Conservation (phyloP, 1,139 yeast species). For the Hyphopichia pseudoburtonii region DNA sequence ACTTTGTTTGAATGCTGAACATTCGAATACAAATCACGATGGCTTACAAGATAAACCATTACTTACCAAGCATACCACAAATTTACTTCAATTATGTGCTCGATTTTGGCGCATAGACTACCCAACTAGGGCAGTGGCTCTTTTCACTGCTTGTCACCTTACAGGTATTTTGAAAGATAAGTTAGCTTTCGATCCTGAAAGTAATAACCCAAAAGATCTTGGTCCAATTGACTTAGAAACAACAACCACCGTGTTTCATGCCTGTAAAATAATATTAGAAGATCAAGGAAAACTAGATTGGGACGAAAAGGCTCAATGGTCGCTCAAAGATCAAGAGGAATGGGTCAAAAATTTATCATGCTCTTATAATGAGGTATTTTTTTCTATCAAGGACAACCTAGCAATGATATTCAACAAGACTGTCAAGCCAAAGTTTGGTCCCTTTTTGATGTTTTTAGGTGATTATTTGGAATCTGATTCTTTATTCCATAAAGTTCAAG, state of each 20-base stretch:
- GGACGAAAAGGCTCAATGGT: constrained; percentile 44
- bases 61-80: constrained; percentile 39
- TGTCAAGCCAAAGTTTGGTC: constrained; percentile 63
- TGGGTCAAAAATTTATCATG: constrained; percentile 52
- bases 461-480: constrained; percentile 53
- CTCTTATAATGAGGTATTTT: constrained; percentile 50
- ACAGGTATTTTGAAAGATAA: constrained; percentile 37
- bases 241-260: constrained; percentile 27
- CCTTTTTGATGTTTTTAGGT: constrained; percentile 50
- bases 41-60: constrained; percentile 22
- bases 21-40: constrained; percentile 15
- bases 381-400: constrained; percentile 46
- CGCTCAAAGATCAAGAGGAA: constrained; percentile 47
- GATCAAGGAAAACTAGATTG: constrained; percentile 34
- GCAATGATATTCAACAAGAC: constrained; percentile 45
- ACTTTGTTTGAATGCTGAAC: constrained; percentile 28
- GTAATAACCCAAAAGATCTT: constrained; percentile 18
- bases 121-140: constrained; percentile 51
- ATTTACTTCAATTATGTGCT: constrained; percentile 46
- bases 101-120: constrained; percentile 62
- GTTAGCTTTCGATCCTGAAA: constrained; percentile 16
- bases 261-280: constrained; percentile 29
- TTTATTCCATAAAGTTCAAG: constrained; percentile 35
- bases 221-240: constrained; percentile 33
- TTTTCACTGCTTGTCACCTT: constrained; percentile 55